Evolutionary conservation across 2,329 filamentous ascomycete genomes (phyloP).

Genomic region (Ascochyta clinopodiicola): DNA sequence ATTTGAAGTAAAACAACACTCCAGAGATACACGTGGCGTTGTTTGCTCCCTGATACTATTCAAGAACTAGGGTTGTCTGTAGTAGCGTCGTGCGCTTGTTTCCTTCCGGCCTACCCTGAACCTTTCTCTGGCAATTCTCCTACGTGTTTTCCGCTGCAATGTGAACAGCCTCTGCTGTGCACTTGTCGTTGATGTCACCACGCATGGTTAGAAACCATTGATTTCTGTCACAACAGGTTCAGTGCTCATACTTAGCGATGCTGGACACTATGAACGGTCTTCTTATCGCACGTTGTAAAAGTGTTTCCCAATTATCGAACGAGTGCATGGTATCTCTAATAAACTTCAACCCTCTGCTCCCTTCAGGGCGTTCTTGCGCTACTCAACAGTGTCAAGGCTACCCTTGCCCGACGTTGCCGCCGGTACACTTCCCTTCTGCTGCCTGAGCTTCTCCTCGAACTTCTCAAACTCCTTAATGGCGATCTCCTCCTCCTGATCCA

Average conservation of each 20-base stretch:
- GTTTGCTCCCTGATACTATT: too few relatives aligned
- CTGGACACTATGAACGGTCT: background rate
- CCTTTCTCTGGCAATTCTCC: too few relatives aligned
- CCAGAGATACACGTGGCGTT: too few relatives aligned
- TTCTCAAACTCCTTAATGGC: constrained; percentile 87
- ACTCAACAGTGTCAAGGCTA: constrained; percentile 53
- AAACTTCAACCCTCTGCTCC: background rate
- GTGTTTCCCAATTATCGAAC: background rate
- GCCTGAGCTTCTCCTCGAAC: constrained; percentile 84
- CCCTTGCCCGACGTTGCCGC: constrained; percentile 59
- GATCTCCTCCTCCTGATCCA: constrained; percentile 92
- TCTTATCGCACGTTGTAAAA: background rate
- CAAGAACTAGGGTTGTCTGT: too few relatives aligned
- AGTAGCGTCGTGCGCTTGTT: too few relatives aligned
- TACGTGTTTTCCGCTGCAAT: too few relatives aligned
- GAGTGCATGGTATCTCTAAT: constrained; percentile 4
- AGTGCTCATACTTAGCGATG: background rate
- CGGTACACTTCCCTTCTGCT: constrained; percentile 63
- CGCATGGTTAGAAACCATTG: too few relatives aligned
- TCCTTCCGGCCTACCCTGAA: too few relatives aligned
- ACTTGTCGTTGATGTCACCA: too few relatives aligned
- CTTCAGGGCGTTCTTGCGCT: background rate
- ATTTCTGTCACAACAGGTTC: too few relatives aligned
- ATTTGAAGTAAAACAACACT: too few relatives aligned
- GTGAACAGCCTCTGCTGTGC: too few relatives aligned